Evolutionary conservation across 805 yeast genomes (phyloP).

Genomic region (Kodamaea kaohsiungensis): DNA sequence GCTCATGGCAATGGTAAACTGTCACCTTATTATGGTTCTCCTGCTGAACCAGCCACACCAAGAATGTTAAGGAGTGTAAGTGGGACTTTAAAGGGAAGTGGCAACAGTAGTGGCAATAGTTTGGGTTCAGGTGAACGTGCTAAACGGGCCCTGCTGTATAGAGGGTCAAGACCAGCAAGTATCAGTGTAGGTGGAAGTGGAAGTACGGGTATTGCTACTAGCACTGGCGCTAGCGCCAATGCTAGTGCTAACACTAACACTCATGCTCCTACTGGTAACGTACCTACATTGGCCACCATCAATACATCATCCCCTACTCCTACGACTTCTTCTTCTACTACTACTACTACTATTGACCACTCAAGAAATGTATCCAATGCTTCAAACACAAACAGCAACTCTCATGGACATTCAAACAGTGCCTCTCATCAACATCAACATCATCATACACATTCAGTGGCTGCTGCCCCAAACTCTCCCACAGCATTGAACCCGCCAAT

Average conservation of each 20-base stretch:
- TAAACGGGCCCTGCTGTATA: not conserved
- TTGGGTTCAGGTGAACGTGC: not conserved
- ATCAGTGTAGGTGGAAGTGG: not conserved
- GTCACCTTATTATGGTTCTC: slow-evolving; percentile 4
- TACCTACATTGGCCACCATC: not conserved
- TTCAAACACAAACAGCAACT: not conserved
- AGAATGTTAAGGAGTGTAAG: slow-evolving; percentile 64
- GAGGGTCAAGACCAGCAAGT: not conserved
- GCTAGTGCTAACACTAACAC: not conserved
- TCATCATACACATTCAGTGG: not conserved
- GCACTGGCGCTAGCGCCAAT: not conserved
- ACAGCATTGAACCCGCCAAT: slow-evolving; percentile 23
- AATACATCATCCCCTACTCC: too few relatives aligned
- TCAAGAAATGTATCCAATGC: not conserved
- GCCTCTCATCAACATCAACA: not conserved
- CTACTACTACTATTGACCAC: not conserved
- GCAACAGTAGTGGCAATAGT: not conserved
- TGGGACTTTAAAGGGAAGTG: slow-evolving; percentile 26
- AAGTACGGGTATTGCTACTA: not conserved
- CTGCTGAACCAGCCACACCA: slow-evolving; percentile 61
- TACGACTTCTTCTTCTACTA: too few relatives aligned
- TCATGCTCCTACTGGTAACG: not conserved
- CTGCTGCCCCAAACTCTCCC: not conserved
- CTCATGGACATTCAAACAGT: not conserved
- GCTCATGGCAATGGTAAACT: not conserved